Conservation (phyloP, 169 alveolate species). For the Haemoproteus tartakovskyi region DNA sequence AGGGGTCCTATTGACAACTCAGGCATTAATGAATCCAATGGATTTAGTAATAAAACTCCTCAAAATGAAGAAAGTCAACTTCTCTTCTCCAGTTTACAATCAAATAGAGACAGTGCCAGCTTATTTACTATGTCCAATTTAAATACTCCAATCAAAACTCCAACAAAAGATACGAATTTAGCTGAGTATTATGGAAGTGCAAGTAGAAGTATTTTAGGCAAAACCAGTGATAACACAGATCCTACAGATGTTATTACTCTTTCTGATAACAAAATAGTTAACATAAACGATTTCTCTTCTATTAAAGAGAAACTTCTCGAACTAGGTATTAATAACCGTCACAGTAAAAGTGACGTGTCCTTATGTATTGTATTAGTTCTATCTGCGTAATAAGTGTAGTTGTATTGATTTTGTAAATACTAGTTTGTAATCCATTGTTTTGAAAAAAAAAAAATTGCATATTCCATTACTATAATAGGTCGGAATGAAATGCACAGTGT, state of each 20-base stretch:
- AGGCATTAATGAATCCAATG: no score
- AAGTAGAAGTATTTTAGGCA: background rate
- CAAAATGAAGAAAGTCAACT: no score
- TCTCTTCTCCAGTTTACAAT: no score
- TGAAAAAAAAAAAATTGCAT: no score
- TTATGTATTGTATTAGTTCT: background rate
- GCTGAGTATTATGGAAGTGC: background rate
- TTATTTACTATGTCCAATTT: no score
- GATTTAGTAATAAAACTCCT: no score
- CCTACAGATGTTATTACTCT: constrained; percentile 8
- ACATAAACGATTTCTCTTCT: constrained; percentile 43
- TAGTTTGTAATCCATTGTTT: no score
- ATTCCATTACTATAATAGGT: no score
- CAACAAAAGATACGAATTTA: background rate
- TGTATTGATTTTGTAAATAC: no score
- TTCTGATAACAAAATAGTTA: constrained; percentile 33
- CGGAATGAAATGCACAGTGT: no score
- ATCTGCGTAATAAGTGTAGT: background rate
- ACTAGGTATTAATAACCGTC: constrained; percentile 17
- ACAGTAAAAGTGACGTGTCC: background rate
- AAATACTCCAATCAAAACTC: constrained; percentile 2
- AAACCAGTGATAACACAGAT: background rate
- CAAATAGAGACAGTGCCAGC: no score
- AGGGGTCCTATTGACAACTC: no score
- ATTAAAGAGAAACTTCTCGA: constrained; percentile 45